Base-by-base conservation (phyloP, 371 early-diverging fungal genomes). In the Catenaria anguillulae region DNA sequence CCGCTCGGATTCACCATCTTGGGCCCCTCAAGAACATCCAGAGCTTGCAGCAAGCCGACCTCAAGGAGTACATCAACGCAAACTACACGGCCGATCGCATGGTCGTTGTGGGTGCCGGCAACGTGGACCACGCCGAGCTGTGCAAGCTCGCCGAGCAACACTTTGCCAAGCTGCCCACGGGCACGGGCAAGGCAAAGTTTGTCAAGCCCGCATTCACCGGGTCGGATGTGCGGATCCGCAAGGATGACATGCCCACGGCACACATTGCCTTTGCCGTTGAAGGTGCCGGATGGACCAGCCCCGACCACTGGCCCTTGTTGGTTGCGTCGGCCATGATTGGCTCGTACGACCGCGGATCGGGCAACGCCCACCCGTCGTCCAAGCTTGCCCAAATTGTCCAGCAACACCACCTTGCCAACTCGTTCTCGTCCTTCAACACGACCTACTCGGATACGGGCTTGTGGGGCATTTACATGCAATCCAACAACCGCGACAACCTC, bases 371-470 rank as follows among this genome's bases (percentile, higher is more conserved):
- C 72, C 70, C 88, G 63, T 84, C 84, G 56, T 92, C 93, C 48
- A 80, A 87, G 54, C 78, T 97, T 55, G 89, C 94, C 48, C 81
- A 86, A 64, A 76, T 86, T 23, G 78, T 94, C 55, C 70, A 82
- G 72, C 78, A 91, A 74, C 71, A 87, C 75, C 77, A 87, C 68
- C 80, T 97, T 36, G 96, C 94, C 71, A 92, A 93, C 76, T 90
- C 92, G 34, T 96, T 92, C 86, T 91, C 88, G 88, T 84, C 94
- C 54, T 97, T 97, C 83, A 93, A 95, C 81, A 92, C 93, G 31
- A 86, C 93, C 17, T 96, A 97, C 84, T 85, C 88, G 59, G 97
- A 97, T 73, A 95, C 95, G n/a, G 97, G 96, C 55, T 79, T 97
- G 56, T 97, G 90, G 80, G 98, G 98, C 61, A 86, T 93, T 68